A percentile compares a stretch with the other conserved stretches of the same genome.
Evolutionary conservation across 2,329 filamentous ascomycete genomes (phyloP).

Genomic region (Fonsecaea nubica): DNA sequence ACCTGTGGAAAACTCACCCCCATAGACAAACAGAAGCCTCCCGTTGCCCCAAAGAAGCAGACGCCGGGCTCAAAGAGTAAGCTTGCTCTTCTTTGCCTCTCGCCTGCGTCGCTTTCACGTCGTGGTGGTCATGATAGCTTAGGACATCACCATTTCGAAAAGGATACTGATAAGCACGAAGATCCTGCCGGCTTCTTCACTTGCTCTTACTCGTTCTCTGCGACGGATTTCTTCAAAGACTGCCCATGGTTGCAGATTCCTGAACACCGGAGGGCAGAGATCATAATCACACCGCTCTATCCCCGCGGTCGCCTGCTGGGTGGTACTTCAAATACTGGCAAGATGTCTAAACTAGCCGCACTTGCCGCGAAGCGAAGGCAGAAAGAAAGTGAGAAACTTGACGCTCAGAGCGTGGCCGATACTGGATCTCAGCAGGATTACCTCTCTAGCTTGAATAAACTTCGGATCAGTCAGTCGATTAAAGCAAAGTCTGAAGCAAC

Average conservation of each 20-base stretch:
- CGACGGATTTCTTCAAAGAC: slow-evolving; percentile 75
- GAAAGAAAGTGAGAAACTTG: slow-evolving; percentile 66
- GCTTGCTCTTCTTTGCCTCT: slow-evolving; percentile 17
- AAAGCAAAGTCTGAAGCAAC: slow-evolving; percentile 7
- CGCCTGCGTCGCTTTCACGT: slow-evolving; percentile 25
- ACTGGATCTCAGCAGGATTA: slow-evolving; percentile 31
- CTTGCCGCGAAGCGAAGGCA: slow-evolving; percentile 79
- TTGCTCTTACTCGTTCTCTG: slow-evolving; percentile 49
- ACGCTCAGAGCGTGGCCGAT: slow-evolving; percentile 5
- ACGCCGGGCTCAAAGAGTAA: slow-evolving; percentile 29
- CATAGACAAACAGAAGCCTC: slow-evolving; percentile 37
- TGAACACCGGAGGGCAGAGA: slow-evolving; percentile 64
- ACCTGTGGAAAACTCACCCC: slow-evolving; percentile 6
- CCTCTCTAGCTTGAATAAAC: slow-evolving; percentile 35
- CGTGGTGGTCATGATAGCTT: slow-evolving; percentile 36
- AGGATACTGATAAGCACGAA: slow-evolving; percentile 35
- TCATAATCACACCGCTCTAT: slow-evolving; percentile 66
- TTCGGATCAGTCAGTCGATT: slow-evolving; percentile 40
- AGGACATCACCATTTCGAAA: slow-evolving; percentile 9
- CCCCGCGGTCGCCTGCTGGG: slow-evolving; percentile 76
- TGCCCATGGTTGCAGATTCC: slow-evolving; percentile 85
- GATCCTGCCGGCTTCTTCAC: slow-evolving; percentile 16
- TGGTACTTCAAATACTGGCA: slow-evolving; percentile 70
- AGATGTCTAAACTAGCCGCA: slow-evolving; percentile 88
- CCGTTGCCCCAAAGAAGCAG: slow-evolving; percentile 25